phyloP scores from a whole-genome alignment of 2,329 filamentous ascomycete genomes.

The Drechslerella coelobrocha region DNA sequence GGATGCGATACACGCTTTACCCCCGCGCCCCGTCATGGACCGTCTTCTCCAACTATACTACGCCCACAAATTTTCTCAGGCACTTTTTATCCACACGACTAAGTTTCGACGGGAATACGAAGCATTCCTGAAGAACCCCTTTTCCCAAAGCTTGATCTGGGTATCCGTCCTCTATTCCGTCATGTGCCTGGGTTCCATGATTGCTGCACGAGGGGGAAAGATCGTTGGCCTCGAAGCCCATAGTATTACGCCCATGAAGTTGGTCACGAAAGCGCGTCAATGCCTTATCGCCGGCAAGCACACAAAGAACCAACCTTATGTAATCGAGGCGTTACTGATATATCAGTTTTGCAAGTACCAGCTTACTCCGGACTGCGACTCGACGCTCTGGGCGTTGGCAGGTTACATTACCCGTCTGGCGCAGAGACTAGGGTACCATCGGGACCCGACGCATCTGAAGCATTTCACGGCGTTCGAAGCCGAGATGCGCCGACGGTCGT shows the following conservation, averaged over 20 bases:
- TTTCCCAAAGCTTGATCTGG: conserved; percentile 61
- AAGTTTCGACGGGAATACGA: conserved; percentile 64
- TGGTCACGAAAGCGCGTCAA: conserved; percentile 59
- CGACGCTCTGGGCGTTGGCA: conserved; percentile 62
- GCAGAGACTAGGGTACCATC: conserved; percentile 64
- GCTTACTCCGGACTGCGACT: conserved; percentile 60
- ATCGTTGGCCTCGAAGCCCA: conserved; percentile 48
- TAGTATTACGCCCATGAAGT: conserved; percentile 54
- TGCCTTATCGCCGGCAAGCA: conserved; percentile 64
- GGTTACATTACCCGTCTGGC: conserved; percentile 62
- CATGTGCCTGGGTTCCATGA: conserved; percentile 56
- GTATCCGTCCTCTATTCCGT: conserved; percentile 64
- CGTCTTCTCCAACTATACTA: conserved; percentile 59
- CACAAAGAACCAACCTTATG: conserved; percentile 60
- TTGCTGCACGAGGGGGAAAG: conserved; percentile 49
- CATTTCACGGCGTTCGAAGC: conserved; percentile 62
- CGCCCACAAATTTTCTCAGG: conserved; percentile 58
- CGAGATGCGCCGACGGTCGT: conserved; percentile 64
- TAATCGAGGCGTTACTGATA: conserved; percentile 63
- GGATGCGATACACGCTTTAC: conserved; percentile 57
- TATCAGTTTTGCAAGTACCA: conserved; percentile 61
- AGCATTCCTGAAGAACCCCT: conserved; percentile 61
- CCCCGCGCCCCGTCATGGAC: conserved; percentile 58
- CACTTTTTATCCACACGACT: conserved; percentile 59
- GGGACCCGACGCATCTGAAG: conserved; percentile 57